A percentile compares a stretch with the other conserved stretches of the same genome.
These are phyloP conservation scores for Crithidia expoeki DNA, from an alignment of 208 protist species.

Conservation along the genomic window DNA sequence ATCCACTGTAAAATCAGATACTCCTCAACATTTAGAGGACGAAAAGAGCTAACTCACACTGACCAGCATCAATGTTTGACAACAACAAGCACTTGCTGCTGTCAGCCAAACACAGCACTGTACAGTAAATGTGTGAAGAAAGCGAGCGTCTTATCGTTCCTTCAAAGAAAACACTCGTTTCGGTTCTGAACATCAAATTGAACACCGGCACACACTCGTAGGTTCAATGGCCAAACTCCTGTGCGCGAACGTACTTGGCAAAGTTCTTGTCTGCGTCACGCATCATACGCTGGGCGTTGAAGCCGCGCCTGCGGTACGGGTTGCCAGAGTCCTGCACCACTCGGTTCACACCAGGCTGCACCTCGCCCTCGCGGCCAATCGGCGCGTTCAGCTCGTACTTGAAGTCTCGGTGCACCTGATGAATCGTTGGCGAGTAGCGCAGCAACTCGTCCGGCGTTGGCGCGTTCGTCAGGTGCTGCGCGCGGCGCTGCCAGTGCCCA, in stretches of 20 bases:
- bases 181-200: too few relatives aligned
- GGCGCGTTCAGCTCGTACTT: slow-evolving; percentile 86
- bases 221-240: slow-evolving; percentile 41
- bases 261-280: slow-evolving; percentile 86
- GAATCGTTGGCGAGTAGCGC: slow-evolving; percentile 86
- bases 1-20: too few relatives aligned
- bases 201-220: too few relatives aligned
- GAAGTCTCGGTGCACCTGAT: slow-evolving; percentile 91
- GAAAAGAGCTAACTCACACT: too few relatives aligned
- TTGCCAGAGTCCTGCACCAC: slow-evolving; percentile 83
- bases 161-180: too few relatives aligned
- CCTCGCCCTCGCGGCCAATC: slow-evolving; percentile 85
- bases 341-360: slow-evolving; percentile 81
- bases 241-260: slow-evolving; percentile 62
- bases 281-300: slow-evolving; percentile 60
- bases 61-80: too few relatives aligned
- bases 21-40: background rate
- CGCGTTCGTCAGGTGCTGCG: slow-evolving; percentile 74
- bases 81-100: too few relatives aligned
- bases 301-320: slow-evolving; percentile 69
- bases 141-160: too few relatives aligned
- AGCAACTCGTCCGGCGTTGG: slow-evolving; percentile 89
- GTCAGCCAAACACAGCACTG: too few relatives aligned
- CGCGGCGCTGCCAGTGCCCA: slow-evolving; percentile 85
- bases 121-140: too few relatives aligned